Evolutionary conservation across 208 protist species (phyloP), one percentile per base, ranked within the genome.

Genomic region (Strigomonas galati): DNA sequence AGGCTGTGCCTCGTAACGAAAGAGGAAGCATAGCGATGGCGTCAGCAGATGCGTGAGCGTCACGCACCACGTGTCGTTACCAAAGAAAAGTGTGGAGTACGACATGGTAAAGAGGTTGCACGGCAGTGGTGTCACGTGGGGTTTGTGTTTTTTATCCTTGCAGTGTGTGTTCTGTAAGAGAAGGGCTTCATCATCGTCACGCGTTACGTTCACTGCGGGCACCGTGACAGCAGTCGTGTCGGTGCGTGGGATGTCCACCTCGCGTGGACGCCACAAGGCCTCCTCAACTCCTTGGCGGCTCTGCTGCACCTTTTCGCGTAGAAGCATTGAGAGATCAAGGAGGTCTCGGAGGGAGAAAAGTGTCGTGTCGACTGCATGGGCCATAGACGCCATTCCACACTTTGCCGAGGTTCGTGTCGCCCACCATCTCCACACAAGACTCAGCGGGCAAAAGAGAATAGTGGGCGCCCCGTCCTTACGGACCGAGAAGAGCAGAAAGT

Each of bases 401-500:
- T 30, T 12, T 15, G 37, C 28, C 37, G 44, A 19, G 31, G 48
- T 26, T n/a, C n/a, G n/a, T 51, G 51, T 17, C 19, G 49, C 27
- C 81, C 78, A 91, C 62, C 79, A 84, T 26, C 53, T 27, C 58
- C 71, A 78, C 4, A 89, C 55, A 19, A 43, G 53, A 14, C 48
- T 2, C 14, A 81, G 31, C 35, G 71, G 73, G 44, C 82, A 71
- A 27, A 89, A 63, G 14, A 89, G 63, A 10, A 76, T 70, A 21
- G 78, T 85, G 10, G 70, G 53, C 4, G 58, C 51, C 15, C 78
- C 86, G 15, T 68, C 44, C 12, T 70, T 71, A 9, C 75, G 68
- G n/a, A 87, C 81, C 32, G 30, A 77, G 21, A 92, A 7, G 23
- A 92, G 58, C 2, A 92, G 60, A 60, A 78, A 79, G 48, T 84